phyloP scores from a whole-genome alignment of 1,284 basidiomycete genomes.

The Microstroma glucosiphilum region DNA sequence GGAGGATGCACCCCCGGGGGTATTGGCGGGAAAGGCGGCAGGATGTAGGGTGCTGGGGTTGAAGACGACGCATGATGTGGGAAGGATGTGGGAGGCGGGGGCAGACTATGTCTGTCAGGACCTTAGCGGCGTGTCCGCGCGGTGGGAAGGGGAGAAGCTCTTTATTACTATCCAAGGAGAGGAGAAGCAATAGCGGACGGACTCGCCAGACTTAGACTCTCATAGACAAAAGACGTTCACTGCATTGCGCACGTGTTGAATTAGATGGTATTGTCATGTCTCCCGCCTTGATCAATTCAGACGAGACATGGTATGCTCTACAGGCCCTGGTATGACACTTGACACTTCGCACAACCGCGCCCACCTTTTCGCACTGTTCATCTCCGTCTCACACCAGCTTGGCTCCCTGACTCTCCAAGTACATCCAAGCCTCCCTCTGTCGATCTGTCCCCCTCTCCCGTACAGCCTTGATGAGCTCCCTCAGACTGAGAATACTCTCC shows the following conservation, averaged over 20 bases:
- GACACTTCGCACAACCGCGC: no score
- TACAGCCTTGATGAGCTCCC: neutral
- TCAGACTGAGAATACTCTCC: neutral
- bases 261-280: no score
- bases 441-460: neutral
- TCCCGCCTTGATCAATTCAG: no score
- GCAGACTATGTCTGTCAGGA: conserved; percentile 47
- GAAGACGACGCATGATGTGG: conserved; percentile 40
- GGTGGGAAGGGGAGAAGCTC: conserved; percentile 37
- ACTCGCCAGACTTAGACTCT: no score
- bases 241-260: no score
- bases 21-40: conserved; percentile 36
- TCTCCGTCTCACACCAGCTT: neutral
- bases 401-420: conserved; percentile 2
- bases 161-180: conserved; percentile 36
- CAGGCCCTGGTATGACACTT: no score
- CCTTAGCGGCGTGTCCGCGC: conserved; percentile 33
- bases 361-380: neutral
- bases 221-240: no score
- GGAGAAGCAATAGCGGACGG: conserved; percentile 14
- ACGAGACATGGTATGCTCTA: no score
- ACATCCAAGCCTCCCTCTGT: neutral
- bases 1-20: conserved; percentile 47
- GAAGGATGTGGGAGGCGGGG: conserved; percentile 33
- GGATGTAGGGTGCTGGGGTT: conserved; percentile 44